Evolutionary conservation across 192 early-diverging fungal genomes (phyloP).

Genomic region (Rhizophagus clarus): DNA sequence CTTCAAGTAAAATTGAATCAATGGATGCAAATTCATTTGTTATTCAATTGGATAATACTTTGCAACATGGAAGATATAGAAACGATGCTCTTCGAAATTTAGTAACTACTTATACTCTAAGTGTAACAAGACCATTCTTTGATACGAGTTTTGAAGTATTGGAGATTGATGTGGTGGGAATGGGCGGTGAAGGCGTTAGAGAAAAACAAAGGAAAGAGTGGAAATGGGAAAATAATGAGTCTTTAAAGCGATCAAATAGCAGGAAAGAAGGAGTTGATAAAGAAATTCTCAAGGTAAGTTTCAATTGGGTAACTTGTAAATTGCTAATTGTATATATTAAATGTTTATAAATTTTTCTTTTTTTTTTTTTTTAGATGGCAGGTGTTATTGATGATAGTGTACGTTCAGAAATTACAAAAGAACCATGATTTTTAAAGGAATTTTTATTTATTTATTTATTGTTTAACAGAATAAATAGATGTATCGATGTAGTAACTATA

Average conservation of each 20-base stretch:
- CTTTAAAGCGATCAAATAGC: background rate
- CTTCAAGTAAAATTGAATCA: constrained; percentile 34
- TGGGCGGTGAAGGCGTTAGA: constrained; percentile 48
- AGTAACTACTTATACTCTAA: constrained; percentile 21
- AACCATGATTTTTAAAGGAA: background rate
- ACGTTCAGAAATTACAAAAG: background rate
- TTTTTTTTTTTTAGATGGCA: background rate
- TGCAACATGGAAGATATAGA: constrained; percentile 45
- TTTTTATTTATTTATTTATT: no score
- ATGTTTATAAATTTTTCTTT: background rate
- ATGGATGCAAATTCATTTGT: constrained; percentile 41
- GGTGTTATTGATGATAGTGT: background rate
- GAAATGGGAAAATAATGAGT: constrained; percentile 54
- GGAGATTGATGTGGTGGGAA: constrained; percentile 54
- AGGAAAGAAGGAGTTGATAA: background rate
- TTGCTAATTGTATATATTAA: no score
- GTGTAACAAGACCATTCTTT: constrained; percentile 34
- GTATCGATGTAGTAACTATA: no score
- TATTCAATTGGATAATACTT: constrained; percentile 48
- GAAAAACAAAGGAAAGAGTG: constrained; percentile 50
- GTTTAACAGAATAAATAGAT: no score
- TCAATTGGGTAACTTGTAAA: background rate
- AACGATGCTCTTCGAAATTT: constrained; percentile 36
- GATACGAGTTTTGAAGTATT: constrained; percentile 33
- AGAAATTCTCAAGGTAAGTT: background rate